Base-by-base conservation (phyloP, 2,329 filamentous ascomycete genomes). In the Juglanconis oblonga region DNA sequence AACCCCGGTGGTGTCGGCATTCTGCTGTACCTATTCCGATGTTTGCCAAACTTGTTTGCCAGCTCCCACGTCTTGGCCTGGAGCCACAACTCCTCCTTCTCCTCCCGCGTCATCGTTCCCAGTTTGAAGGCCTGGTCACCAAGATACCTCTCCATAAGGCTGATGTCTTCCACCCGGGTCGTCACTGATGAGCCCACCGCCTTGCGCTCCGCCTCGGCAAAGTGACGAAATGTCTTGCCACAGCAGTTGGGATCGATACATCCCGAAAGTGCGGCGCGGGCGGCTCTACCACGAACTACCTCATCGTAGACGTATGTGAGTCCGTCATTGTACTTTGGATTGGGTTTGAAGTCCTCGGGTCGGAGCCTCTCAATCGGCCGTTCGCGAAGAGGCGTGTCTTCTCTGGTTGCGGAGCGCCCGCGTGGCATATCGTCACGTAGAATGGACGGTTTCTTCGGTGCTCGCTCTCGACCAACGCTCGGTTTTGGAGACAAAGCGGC, bases 201-300 rank as follows among this genome's bases (percentile, higher is more conserved):
- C 29, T 57, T 62, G 5, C 80, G 79, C 61, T 81, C 79, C 1
- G 79, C 79, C 10, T 77, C 69, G 33, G 89, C 90, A 68, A 92
- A 79, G n/a, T 81, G 79, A 29, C 85, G 83, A 66, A 92, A 92
- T 6, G 85, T 78, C 47, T 84, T 84, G 24, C 91, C 90, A 67
- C 92, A 96, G 73, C 93, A 97, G 58, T 87, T 82, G 50, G 87
- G 79, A 55, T 89, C 85, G 3, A 86, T 88, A 70, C 93, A 97
- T 11, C 90, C 90, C 3, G 86, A 81, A 9, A 96, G 78, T 62
- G 85, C 88, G 53, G 87, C 84, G 40, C 91, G 87, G 45, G 89
- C 85, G 9, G 85, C 82, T 64, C 82, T 88, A 57, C 83, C 84
- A 55, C 92, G 87, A 13, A 96, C 83, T 0, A 92, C 87, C 61